phyloP scores from a whole-genome alignment of 1,284 basidiomycete species.

The Austroboletus niveus region DNA sequence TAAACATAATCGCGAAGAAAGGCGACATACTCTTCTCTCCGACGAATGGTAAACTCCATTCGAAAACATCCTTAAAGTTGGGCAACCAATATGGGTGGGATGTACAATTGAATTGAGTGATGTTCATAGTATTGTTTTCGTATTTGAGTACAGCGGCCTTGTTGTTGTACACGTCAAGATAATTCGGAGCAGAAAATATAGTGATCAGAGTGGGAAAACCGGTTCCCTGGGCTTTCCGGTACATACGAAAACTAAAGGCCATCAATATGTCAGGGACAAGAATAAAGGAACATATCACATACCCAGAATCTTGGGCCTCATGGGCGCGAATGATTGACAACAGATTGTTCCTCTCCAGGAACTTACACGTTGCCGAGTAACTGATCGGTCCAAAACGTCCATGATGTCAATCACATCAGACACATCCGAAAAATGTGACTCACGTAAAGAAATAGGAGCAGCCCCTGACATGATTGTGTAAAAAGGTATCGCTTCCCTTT shows the following conservation, averaged over 20 bases:
- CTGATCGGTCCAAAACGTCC: slow-evolving; percentile 25
- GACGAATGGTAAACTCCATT: slow-evolving; percentile 88
- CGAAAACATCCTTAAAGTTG: slow-evolving; percentile 95
- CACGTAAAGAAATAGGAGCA: slow-evolving; percentile 96
- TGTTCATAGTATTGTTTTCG: slow-evolving; percentile 96
- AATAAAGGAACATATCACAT: slow-evolving; percentile 21
- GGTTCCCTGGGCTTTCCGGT: slow-evolving; percentile 93
- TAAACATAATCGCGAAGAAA: slow-evolving; percentile 1
- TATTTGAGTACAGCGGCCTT: slow-evolving; percentile 97
- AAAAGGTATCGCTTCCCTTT: slow-evolving; percentile 81
- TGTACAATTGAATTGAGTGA: slow-evolving; percentile 92
- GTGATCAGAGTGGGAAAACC: slow-evolving; percentile 95
- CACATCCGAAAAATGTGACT: background rate
- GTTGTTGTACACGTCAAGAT: slow-evolving; percentile 96
- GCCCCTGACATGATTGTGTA: slow-evolving; percentile 94
- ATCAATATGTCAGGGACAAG: background rate
- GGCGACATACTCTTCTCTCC: slow-evolving; percentile 84
- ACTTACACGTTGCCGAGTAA: slow-evolving; percentile 92
- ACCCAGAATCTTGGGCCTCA: slow-evolving; percentile 95
- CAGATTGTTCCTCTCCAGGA: slow-evolving; percentile 91
- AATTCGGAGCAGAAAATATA: slow-evolving; percentile 94
- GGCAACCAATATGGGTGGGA: slow-evolving; percentile 95
- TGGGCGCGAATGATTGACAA: slow-evolving; percentile 95
- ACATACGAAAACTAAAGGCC: slow-evolving; percentile 82
- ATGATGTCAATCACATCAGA: slow-evolving; percentile 1